Base-by-base conservation (phyloP, 2,329 filamentous ascomycete species). In the Balansia obtecta region DNA sequence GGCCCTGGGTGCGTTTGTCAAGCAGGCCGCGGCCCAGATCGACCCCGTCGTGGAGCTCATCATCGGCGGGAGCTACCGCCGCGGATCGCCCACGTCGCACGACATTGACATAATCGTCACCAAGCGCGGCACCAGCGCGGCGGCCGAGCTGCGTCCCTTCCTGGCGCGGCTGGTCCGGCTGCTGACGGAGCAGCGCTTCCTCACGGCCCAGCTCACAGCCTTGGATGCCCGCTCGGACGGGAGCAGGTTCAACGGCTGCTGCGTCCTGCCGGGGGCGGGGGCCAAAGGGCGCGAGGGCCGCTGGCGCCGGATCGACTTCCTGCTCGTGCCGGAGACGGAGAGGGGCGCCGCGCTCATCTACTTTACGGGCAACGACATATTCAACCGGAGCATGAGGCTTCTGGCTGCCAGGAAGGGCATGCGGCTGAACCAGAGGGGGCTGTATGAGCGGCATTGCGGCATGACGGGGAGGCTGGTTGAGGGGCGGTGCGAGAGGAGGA, bases 311-410 rank as follows among this genome's bases (percentile, higher is more conserved):
- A 84, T 96, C 53, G 90, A 96, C 62, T 77, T 96, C 18, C 71
- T 96, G 1, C 76, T 94, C 4, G 90, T 95, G 1, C 89, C 90
- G 0, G 82, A 82, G 57, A 72, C 77, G 2, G 83, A 95, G 65
- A 74, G 88, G 47, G 91, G 91, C 1, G 90, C 87, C 0, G 89
- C 90, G 0, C 64, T 96, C 54, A 77, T 96, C n/a, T 96, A 96
- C 62, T 97, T 96, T 61, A 96, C 91, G 0, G 91, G 91, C 1
- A 93, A 96, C 57, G 90, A 95, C 62, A 85, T 95, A 34, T 96
- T 96, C 70, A 96, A 96, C 64, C 75, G 90, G 15, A 94, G 87
- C 61, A 79, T 96, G 64, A 72, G 91, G 55, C 68, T 94, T 15
- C 65, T 96, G 55, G 88, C 89, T 13, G 79, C 81, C 39, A 88